phyloP scores from a whole-genome alignment of 352 stramenopile species.

The Globisporangium takayamanum region DNA sequence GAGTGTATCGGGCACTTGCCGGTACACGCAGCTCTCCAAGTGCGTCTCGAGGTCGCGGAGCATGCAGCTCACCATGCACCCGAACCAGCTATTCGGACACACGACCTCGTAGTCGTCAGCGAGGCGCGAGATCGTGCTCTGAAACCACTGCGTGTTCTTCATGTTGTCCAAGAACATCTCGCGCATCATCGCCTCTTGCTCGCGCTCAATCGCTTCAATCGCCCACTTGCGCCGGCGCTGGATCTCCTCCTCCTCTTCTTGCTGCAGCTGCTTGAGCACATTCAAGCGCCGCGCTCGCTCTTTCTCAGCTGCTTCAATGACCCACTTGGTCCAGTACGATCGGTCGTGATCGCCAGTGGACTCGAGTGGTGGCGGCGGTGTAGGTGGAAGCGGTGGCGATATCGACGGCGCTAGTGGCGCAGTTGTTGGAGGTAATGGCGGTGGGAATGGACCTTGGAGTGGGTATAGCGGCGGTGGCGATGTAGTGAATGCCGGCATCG shows the following conservation, averaged over 20 bases:
- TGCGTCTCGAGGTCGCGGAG: constrained; percentile 69
- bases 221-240: constrained; percentile 60
- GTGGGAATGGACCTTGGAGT: too few species aligned
- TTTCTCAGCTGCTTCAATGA: constrained; percentile 76
- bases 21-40: constrained; percentile 56
- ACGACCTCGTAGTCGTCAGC: constrained; percentile 81
- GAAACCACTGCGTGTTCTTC: constrained; percentile 88
- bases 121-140: constrained; percentile 75
- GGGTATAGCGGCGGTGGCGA: too few species aligned
- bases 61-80: constrained; percentile 84
- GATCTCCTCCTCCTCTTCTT: constrained; percentile 70
- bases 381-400: neutral
- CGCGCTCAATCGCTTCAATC: constrained; percentile 72
- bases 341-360: constrained; percentile 27
- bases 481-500: neutral
- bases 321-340: constrained; percentile 75
- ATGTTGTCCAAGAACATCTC: constrained; percentile 86
- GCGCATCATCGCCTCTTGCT: constrained; percentile 73
- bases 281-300: constrained; percentile 61
- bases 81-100: constrained; percentile 83
- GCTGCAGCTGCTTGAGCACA: constrained; percentile 60
- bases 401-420: neutral
- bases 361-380: neutral
- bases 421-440: neutral
- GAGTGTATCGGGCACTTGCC: constrained; percentile 70